These are phyloP conservation scores for Stenocarpella maydis DNA, from an alignment of 2,329 filamentous ascomycete species.

Conservation along the genomic window DNA sequence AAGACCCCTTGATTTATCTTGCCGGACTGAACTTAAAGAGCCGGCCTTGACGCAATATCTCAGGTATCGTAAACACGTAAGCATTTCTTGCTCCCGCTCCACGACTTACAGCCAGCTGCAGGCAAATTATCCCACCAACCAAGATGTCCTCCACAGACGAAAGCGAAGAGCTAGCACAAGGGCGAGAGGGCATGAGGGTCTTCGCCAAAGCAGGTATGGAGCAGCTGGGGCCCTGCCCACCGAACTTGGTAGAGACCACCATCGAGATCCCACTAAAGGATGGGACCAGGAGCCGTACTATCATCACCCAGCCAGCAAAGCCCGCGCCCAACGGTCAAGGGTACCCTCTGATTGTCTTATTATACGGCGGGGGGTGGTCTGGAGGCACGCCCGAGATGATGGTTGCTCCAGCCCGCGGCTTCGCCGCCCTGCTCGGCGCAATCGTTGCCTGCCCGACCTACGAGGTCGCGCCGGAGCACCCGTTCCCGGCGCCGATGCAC, in stretches of 20 bases:
- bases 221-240: conserved; percentile 12
- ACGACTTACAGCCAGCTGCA: neutral
- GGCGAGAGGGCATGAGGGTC: conserved; percentile 1
- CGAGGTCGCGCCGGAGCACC: conserved; percentile 29
- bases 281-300: conserved; percentile 1
- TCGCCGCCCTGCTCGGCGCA: conserved; percentile 27
- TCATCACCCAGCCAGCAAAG: conserved; percentile 9
- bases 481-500: conserved; percentile 30
- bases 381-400: conserved; percentile 23
- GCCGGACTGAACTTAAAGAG: neutral
- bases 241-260: conserved; percentile 1
- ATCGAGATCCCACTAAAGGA: conserved; percentile 13
- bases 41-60: neutral
- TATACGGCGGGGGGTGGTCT: conserved; percentile 16
- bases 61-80: neutral
- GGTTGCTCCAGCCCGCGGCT: conserved; percentile 20
- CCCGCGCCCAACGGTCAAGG: neutral
- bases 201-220: conserved; percentile 2
- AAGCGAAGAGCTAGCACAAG: neutral
- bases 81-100: neutral
- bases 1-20: neutral
- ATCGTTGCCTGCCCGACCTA: conserved; percentile 30
- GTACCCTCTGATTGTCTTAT: conserved; percentile 16
- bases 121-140: neutral
- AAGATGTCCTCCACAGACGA: neutral